Base-by-base conservation (phyloP, 306 rosid genomes). In the Gillenia trifoliata region DNA sequence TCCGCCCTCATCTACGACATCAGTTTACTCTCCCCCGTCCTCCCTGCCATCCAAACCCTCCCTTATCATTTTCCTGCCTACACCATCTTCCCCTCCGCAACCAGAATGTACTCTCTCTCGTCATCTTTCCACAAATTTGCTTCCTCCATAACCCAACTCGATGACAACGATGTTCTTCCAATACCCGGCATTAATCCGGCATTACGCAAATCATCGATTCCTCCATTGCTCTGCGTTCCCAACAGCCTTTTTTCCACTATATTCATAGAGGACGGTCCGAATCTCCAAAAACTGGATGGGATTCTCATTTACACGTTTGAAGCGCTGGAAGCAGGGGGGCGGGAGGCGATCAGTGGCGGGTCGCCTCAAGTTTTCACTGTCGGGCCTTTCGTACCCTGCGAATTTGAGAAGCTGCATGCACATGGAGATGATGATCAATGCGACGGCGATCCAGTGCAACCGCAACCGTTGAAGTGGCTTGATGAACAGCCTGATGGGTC, bases 331-430 rank as follows among this genome's bases (percentile, higher is more conserved):
- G 30, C 75, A 31, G 34, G 80, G 29, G 29, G 85, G 0, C 33
- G 82, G 0, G 9, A 81, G 11, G 84, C 87, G 2, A 75, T 85
- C 5, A 76, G 78, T 17, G 65, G 25, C 28, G 87, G 85, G 34
- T 66, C 78, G 43, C 89, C 93, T 0, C 87, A 83, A 7, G 63
- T 91, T 11, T 77, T 80, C 28, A 22, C 83, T 0, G 23, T 87
- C 10, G 97, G 90, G 26, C 93, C 93, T n/a, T 78, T 87, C 3
- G 1, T 19, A 11, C 88, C 90, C 2, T 79, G 78, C 43, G 89
- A 84, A 13, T 87, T 84, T 49, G 93, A 91, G 30, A 82, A 70
- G 31, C 11, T 9, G 11, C 40, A 9, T 36, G 11, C 40, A 36
- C 40, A 36, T 36, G 36, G 66, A 29, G 83, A 62, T 2, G 64